These are phyloP conservation scores for Aspergillus eucalypticola DNA, from an alignment of 2,329 filamentous ascomycete species.

Conservation along the genomic window DNA sequence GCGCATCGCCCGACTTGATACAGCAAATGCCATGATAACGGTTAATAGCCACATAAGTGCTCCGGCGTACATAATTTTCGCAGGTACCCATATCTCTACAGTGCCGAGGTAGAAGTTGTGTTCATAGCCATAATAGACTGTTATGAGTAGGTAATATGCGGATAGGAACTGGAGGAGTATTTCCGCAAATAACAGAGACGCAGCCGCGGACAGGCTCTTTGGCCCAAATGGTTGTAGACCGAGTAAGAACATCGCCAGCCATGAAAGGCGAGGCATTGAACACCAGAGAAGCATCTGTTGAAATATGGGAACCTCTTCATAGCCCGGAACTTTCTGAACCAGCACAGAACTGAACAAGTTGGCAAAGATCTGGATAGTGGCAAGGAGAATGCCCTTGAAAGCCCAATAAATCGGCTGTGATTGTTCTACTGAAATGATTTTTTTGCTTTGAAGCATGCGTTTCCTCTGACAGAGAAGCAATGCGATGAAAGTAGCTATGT, in stretches of 20 bases:
- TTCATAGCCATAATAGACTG: conserved; percentile 6
- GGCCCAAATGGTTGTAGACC: not conserved
- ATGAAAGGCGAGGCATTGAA: conserved; percentile 1
- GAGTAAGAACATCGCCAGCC: not conserved
- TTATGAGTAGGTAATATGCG: conserved; percentile 5
- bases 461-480: not conserved
- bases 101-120: conserved; percentile 5
- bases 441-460: not conserved
- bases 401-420: not conserved
- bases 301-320: not conserved
- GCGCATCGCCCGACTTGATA: not conserved
- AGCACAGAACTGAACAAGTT: not conserved
- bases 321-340: not conserved
- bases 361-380: not conserved
- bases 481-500: not conserved
- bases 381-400: conserved; percentile 1
- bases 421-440: not conserved
- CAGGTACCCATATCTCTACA: not conserved
- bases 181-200: conserved; percentile 5
- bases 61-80: conserved; percentile 3
- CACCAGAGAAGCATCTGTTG: conserved; percentile 7
- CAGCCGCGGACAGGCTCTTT: not conserved
- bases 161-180: conserved; percentile 3
- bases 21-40: not conserved
- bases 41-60: conserved; percentile 3